phyloP scores from a whole-genome alignment of 768 basidiomycete species.

The Calocybe cyanea region DNA sequence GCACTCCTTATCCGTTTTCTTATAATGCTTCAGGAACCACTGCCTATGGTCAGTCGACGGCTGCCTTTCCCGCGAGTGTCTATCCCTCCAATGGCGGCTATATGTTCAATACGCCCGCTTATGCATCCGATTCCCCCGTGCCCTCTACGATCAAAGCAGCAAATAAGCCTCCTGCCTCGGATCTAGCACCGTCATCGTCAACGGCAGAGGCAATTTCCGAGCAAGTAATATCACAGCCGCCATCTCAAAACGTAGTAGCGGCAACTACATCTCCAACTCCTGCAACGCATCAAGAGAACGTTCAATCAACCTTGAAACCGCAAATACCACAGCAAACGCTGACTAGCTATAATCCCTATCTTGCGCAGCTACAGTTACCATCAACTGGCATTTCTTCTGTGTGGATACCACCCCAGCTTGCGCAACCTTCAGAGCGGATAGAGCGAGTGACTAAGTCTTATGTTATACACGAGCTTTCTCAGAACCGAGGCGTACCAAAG shows the following conservation, averaged over 20 bases:
- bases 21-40: constrained; percentile 13
- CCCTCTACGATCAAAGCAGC: constrained; percentile 3
- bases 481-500: constrained; percentile 41
- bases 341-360: constrained; percentile 15
- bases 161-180: background rate
- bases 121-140: constrained; percentile 1
- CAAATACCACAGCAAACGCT: constrained; percentile 8
- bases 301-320: background rate
- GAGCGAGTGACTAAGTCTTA: constrained; percentile 67
- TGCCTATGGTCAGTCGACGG: constrained; percentile 15
- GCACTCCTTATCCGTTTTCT: constrained; percentile 10
- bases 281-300: constrained; percentile 3
- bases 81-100: constrained; percentile 12
- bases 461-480: constrained; percentile 59
- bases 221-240: background rate
- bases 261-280: background rate
- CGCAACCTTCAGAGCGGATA: constrained; percentile 30
- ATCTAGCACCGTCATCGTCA: background rate
- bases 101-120: background rate
- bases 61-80: constrained; percentile 9
- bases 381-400: background rate
- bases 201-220: background rate
- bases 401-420: constrained; percentile 9
- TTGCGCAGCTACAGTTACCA: constrained; percentile 12
- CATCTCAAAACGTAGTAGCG: background rate